Conservation (phyloP, 2,329 filamentous ascomycete species). For the Diaporthe velutina region DNA sequence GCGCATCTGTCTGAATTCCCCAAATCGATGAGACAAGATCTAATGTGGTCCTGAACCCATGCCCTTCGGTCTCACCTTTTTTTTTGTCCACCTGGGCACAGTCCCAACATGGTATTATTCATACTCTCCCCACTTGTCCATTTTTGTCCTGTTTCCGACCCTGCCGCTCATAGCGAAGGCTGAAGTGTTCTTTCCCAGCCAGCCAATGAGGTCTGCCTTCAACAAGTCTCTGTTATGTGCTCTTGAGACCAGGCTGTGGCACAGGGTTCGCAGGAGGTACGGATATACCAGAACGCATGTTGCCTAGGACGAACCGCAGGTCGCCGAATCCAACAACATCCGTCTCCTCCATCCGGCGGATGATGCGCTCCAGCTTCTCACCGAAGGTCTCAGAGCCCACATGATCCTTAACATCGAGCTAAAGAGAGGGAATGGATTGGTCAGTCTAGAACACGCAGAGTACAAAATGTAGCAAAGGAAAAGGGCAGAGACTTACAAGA, state of each 20-base stretch:
- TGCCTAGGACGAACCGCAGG: not conserved
- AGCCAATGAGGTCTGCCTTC: not conserved
- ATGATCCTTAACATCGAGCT: not conserved
- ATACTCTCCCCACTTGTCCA: not conserved
- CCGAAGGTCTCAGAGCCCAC: not conserved
- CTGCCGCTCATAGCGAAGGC: not conserved
- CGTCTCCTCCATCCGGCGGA: not conserved
- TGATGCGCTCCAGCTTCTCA: slow-evolving; percentile 13
- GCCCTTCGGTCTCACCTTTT: too few species aligned
- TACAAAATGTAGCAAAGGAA: not conserved
- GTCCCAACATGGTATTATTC: not conserved
- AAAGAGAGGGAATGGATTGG: not conserved
- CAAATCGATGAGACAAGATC: not conserved
- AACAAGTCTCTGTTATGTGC: not conserved
- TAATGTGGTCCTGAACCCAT: not conserved
- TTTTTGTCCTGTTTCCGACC: not conserved
- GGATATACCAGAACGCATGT: not conserved
- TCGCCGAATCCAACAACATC: not conserved
- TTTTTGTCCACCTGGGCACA: not conserved
- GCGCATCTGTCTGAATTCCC: not conserved
- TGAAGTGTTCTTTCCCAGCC: not conserved
- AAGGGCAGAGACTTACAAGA: not conserved
- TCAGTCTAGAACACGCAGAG: not conserved
- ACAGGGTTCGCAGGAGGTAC: too few species aligned
- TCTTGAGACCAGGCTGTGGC: not conserved